phyloP scores from a whole-genome alignment of 176 grass and related monocot genomes.

The Cocos nucifera region DNA sequence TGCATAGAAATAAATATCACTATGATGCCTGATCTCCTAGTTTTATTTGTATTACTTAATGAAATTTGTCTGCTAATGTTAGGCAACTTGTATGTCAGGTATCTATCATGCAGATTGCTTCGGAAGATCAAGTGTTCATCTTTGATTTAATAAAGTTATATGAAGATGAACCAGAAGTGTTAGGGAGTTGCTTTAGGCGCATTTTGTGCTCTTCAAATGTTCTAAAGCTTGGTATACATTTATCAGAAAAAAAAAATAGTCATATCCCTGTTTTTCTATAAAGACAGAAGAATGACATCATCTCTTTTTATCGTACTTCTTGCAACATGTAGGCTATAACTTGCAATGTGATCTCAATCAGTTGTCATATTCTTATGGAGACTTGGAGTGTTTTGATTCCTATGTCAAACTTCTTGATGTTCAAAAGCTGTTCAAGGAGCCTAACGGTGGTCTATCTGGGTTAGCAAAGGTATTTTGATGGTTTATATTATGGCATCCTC shows the following conservation, averaged over 20 bases:
- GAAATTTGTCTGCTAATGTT: constrained; percentile 2
- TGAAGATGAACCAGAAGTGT: constrained; percentile 51
- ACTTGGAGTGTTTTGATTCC: constrained; percentile 74
- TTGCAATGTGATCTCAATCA: constrained; percentile 89
- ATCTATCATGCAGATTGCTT: constrained; percentile 93
- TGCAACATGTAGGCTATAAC: constrained; percentile 53
- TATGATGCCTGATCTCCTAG: too few relatives aligned
- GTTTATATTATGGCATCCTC: not conserved
- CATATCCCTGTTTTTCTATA: constrained; percentile 7
- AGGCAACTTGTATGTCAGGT: constrained; percentile 36
- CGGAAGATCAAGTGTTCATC: constrained; percentile 84
- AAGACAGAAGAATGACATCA: not conserved
- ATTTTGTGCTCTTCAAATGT: constrained; percentile 86
- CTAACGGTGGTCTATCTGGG: constrained; percentile 72
- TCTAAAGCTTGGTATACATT: constrained; percentile 79
- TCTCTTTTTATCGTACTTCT: constrained; percentile 7
- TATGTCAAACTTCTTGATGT: constrained; percentile 96
- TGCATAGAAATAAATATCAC: too few relatives aligned
- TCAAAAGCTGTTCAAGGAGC: constrained; percentile 84
- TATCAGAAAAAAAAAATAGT: not conserved
- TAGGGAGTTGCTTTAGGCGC: constrained; percentile 69
- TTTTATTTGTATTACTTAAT: not conserved
- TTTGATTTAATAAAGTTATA: constrained; percentile 98
- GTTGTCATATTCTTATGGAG: constrained; percentile 69
- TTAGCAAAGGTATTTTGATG: constrained; percentile 52